Base-by-base conservation (phyloP, 768 basidiomycete genomes). In the Russula ochroleuca region DNA sequence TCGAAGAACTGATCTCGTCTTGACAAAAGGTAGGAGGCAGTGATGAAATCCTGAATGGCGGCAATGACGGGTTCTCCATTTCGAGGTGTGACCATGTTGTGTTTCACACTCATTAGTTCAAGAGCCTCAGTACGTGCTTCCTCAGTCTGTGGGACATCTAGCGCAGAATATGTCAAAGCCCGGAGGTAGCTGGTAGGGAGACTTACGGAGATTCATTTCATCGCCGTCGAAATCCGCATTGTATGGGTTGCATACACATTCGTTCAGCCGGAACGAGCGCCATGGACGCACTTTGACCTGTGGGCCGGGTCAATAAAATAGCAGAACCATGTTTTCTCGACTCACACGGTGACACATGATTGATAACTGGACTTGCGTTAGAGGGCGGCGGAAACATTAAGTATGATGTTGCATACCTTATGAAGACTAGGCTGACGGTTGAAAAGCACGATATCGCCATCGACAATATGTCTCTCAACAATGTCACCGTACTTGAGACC, bases 211-310 rank as follows among this genome's bases (percentile, higher is more conserved):
- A 76, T 99, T 99, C 97, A 99, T 99, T 74, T 99, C 97, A 73
- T 99, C 97, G 65, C 97, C 97, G 73, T 99, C 97, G 68, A 99
- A 99, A 79, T 99, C 97, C 54, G 97, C 97, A 72, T 98, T 98
- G 77, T 98, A 98, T 9, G 97, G 97, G 52, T 92, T 94, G 76
- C 97, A 99, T 10, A 98, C 97, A 84, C 97, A 99, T 73, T 99
- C 97, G 72, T 99, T 99, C 61, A 99, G 77, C 37, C 97, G 83
- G 79, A 99, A 98, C 1, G 97, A 91, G 67, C 96, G 80, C 97
- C 97, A 99, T 25, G 97, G 97, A 35, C 97, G 82, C 59, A 99
- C 83, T 81, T 96, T 96, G 48, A 85, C 87, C 86, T 87, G 58
- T n/a, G 21, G 6, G 2, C 35, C 40, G 35, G 41, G 60, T 64